phyloP scores from a whole-genome alignment of 306 rosid genomes.

The Castanea sativa region DNA sequence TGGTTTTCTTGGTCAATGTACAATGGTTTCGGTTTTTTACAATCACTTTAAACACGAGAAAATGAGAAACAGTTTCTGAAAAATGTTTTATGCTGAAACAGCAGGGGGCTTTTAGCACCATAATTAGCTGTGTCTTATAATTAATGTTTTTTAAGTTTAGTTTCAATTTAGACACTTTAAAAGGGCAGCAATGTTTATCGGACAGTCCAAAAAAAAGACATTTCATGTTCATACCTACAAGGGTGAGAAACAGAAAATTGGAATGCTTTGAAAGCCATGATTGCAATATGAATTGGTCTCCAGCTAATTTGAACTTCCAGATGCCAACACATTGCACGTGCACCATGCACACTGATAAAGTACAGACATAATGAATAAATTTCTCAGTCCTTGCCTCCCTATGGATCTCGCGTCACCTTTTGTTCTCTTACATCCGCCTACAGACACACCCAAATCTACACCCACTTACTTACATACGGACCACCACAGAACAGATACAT shows the following conservation, averaged over 20 bases:
- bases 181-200: neutral
- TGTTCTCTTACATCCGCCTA: neutral
- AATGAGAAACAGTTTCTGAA: no score
- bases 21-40: no score
- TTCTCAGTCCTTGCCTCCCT: constrained; percentile 21
- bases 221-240: neutral
- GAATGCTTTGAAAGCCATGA: constrained; percentile 10
- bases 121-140: no score
- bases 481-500: no score
- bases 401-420: neutral
- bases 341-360: constrained; percentile 20
- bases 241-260: neutral
- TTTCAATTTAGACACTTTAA: no score
- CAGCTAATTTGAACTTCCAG: constrained; percentile 33
- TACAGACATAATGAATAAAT: constrained; percentile 12
- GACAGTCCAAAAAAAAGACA: neutral
- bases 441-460: no score
- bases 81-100: no score
- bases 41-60: no score
- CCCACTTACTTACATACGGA: no score
- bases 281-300: constrained; percentile 19
- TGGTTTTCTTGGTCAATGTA: no score
- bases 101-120: no score
- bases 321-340: constrained; percentile 43
- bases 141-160: no score